Percentiles rank a stretch among this genome's conserved stretches.
Conservation (phyloP, 2,329 filamentous ascomycete species). For the Periconia sp. region DNA sequence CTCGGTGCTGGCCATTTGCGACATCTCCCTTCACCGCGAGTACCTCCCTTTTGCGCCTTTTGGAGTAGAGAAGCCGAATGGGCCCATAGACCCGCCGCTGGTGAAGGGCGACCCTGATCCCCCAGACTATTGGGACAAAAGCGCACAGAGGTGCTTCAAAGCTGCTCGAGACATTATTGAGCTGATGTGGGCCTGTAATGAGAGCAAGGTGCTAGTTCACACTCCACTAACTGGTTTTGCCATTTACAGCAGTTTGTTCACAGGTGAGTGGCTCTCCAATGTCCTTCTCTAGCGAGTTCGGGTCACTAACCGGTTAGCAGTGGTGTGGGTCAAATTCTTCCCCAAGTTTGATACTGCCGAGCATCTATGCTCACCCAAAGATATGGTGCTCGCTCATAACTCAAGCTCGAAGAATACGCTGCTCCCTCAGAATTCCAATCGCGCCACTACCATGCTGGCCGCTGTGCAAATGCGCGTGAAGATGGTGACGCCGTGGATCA, state of each 20-base stretch:
- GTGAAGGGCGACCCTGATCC: not conserved
- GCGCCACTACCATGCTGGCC: not conserved
- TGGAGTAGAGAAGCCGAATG: conserved; percentile 51
- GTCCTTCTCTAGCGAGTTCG: too few species aligned
- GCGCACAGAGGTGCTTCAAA: conserved; percentile 64
- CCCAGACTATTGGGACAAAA: conserved; percentile 59
- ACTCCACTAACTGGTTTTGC: conserved; percentile 69
- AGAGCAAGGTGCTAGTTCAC: conserved; percentile 63
- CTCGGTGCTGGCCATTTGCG: conserved; percentile 65
- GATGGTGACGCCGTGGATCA: not conserved
- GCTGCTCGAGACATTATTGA: conserved; percentile 66
- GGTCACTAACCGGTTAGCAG: conserved; percentile 22
- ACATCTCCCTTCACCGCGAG: conserved; percentile 69
- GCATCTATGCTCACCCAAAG: conserved; percentile 50
- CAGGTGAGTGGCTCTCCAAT: not conserved
- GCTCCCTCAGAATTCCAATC: not conserved
- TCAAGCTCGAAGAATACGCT: conserved; percentile 36
- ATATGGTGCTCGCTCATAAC: not conserved
- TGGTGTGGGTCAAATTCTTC: conserved; percentile 68
- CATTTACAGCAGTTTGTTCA: conserved; percentile 32
- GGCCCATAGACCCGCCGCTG: conserved; percentile 58
- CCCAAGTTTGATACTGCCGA: conserved; percentile 66
- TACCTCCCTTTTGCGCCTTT: conserved; percentile 68
- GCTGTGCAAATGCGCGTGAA: not conserved
- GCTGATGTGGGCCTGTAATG: conserved; percentile 63